These are phyloP conservation scores for Penicillium sp. DNA, from an alignment of 2,329 filamentous ascomycete species.

Conservation along the genomic window DNA sequence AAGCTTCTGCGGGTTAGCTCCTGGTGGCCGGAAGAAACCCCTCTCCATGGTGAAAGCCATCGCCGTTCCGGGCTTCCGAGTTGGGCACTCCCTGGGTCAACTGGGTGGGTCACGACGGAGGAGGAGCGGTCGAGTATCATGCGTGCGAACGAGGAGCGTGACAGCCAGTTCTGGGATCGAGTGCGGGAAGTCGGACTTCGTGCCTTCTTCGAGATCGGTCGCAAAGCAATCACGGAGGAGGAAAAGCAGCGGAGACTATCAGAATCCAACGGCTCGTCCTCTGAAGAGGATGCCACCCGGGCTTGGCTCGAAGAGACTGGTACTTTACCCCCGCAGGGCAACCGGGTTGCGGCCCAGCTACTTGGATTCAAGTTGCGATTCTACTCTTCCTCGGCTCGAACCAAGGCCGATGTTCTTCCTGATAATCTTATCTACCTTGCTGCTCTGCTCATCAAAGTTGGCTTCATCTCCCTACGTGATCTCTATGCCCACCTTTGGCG, in stretches of 20 bases:
- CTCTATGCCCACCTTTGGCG: slow-evolving; percentile 91
- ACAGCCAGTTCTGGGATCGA: slow-evolving; percentile 74
- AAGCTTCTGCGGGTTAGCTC: slow-evolving; percentile 87
- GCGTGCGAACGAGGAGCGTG: slow-evolving; percentile 60
- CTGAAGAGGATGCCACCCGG: slow-evolving; percentile 56
- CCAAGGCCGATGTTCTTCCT: slow-evolving; percentile 72
- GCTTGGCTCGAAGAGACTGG: slow-evolving; percentile 78
- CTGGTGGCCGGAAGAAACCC: slow-evolving; percentile 82
- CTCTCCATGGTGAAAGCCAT: slow-evolving; percentile 37
- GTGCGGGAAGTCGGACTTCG: slow-evolving; percentile 72
- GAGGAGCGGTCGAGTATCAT: slow-evolving; percentile 62
- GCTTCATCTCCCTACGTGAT: slow-evolving; percentile 88
- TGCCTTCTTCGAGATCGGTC: slow-evolving; percentile 86
- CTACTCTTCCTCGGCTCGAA: slow-evolving; percentile 76
- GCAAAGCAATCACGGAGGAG: slow-evolving; percentile 60
- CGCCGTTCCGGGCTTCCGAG: slow-evolving; percentile 65
- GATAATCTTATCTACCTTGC: slow-evolving; percentile 91
- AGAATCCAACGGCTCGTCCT: slow-evolving; percentile 36
- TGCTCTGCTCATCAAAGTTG: slow-evolving; percentile 90
- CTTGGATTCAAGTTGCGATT: slow-evolving; percentile 96
- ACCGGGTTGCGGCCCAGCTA: slow-evolving; percentile 86
- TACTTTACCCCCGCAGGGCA: slow-evolving; percentile 78
- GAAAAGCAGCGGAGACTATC: slow-evolving; percentile 51
- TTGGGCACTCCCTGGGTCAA: slow-evolving; percentile 75
- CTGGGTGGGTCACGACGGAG: slow-evolving; percentile 60